Base-by-base conservation (phyloP, 805 yeast species). In the Candida gorgasii region DNA sequence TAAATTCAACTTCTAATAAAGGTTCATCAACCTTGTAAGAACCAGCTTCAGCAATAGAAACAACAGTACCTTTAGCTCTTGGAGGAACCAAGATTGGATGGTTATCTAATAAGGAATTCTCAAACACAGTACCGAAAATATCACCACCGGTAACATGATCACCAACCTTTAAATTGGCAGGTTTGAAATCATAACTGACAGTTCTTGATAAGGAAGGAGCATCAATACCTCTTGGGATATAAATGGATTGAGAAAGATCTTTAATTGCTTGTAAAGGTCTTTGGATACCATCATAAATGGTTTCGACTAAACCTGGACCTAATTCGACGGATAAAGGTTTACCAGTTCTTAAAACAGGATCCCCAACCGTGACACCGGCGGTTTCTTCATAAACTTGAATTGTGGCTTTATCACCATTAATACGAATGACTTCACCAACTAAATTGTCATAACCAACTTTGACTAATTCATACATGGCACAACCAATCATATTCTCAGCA, bases 301-400 rank as follows among this genome's bases (percentile, higher is more conserved):
- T 93, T 72, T 93, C 99, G 96, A 93, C 90, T 59, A 93, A 79
- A 66, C 99, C 99, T 22, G 99, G 99, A 62, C 99, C 99, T 63
- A 93, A 76, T 72, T 93, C 99, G 42, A 93, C 99, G 40, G 97
- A 89, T 55, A 93, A 76, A n/a, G 99, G 99, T 69, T 93, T 89
- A 51, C 99, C 99, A 5, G 99, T 93, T 75, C 99, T 84, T 59
- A 88, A 73, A 41, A 93, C 99, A 2, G 99, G 99, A 65, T 93
- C 99, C 59, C 99, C 99, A 36, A 93, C 98, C 35, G 97, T 92
- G 45, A 93, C 93, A 73, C 99, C 99, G 1, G 98, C 95, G 35
- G 99, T 93, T 71, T 93, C 99, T 75, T 93, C 99, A 68, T 93
- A 93, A 44, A 93, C 99, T 78, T 93, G 99, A 58, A 93, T 89